Conservation (phyloP, 139 green algal species). For the Eudorina sp. region DNA sequence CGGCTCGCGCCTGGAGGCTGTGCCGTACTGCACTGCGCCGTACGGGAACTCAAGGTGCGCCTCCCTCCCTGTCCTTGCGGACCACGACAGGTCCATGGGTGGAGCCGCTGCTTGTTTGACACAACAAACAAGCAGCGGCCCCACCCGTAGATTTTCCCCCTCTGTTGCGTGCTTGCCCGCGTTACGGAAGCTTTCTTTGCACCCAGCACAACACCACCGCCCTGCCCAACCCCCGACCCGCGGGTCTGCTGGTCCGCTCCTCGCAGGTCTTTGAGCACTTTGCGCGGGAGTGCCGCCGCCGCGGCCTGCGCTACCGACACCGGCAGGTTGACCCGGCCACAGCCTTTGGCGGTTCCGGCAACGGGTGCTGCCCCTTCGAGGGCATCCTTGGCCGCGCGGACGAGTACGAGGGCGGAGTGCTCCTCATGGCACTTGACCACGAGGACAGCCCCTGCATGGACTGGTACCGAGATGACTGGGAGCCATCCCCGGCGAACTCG, state of each 20-base stretch:
- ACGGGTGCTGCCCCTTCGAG: constrained; percentile 41
- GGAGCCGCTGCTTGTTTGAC: background rate
- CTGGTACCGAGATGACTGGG: constrained; percentile 59
- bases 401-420: constrained; percentile 81
- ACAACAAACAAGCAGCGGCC: background rate
- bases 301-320: constrained; percentile 59
- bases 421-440: constrained; percentile 72
- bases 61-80: too few relatives aligned
- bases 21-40: constrained; percentile 75
- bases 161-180: too few relatives aligned
- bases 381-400: constrained; percentile 61
- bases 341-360: background rate
- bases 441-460: background rate
- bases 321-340: background rate
- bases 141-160: background rate
- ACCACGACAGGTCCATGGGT: background rate
- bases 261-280: constrained; percentile 73
- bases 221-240: background rate
- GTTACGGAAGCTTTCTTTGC: background rate
- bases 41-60: constrained; percentile 64
- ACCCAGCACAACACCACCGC: background rate
- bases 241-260: constrained; percentile 1
- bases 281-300: constrained; percentile 36
- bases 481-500: too few relatives aligned
- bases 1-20: constrained; percentile 64